These are phyloP conservation scores for Xylariaceae sp. DNA, from an alignment of 2,329 filamentous ascomycete species.

Conservation along the genomic window DNA sequence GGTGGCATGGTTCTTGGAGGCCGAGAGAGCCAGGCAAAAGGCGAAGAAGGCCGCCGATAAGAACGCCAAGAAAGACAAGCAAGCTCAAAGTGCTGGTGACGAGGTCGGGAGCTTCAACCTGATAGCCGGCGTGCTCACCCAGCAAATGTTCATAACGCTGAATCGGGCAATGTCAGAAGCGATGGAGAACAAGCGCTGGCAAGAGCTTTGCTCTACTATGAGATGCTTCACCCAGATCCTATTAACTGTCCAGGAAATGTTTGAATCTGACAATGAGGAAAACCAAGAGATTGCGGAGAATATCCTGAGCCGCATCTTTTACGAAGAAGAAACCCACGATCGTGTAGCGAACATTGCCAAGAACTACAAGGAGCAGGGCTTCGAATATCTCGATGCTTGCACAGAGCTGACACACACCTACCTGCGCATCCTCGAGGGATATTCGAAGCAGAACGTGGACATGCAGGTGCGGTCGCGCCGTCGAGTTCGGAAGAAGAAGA, in stretches of 20 bases:
- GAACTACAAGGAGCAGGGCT: constrained; percentile 89
- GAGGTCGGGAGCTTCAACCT: constrained; percentile 75
- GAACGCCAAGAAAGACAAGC: too few relatives aligned
- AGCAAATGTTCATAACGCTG: constrained; percentile 88
- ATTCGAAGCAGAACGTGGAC: constrained; percentile 91
- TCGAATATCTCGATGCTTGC: constrained; percentile 85
- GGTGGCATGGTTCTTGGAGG: constrained; percentile 86
- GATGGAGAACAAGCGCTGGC: constrained; percentile 80
- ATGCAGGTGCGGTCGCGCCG: constrained; percentile 85
- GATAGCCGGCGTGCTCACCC: constrained; percentile 83
- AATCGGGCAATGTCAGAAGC: constrained; percentile 76
- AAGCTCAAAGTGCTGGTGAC: constrained; percentile 37
- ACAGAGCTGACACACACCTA: constrained; percentile 92
- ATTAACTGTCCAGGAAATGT: constrained; percentile 89
- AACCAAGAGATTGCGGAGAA: constrained; percentile 98
- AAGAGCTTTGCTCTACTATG: constrained; percentile 80
- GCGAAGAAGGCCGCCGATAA: too few relatives aligned
- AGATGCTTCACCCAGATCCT: constrained; percentile 93
- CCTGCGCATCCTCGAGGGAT: constrained; percentile 82
- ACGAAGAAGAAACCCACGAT: constrained; percentile 92
- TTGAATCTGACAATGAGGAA: constrained; percentile 76
- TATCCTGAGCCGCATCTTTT: constrained; percentile 94
- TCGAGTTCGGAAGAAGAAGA: constrained; percentile 67
- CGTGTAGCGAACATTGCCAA: constrained; percentile 72
- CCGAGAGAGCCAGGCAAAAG: constrained; percentile 68